Evolutionary conservation across 208 protist species (phyloP), one percentile per base, ranked within the genome.

Genomic region (Crithidia mellificae): DNA sequence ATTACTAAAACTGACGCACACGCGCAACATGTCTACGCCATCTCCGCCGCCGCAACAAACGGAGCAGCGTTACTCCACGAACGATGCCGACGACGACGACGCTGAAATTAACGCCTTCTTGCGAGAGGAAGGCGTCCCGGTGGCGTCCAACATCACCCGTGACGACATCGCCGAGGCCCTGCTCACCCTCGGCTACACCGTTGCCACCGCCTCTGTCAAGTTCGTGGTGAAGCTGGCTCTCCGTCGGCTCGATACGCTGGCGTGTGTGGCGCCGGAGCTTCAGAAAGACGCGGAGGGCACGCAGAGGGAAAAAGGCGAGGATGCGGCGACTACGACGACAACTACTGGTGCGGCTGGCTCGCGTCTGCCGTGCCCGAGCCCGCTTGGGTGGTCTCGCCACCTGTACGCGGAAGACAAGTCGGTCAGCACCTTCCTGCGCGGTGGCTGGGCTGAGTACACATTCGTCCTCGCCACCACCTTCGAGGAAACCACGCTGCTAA

Each of bases 91-190:
- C 22, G 62, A 59, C 6, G 46, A 47, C 30, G 34, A 38, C 34
- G n/a, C n/a, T n/a, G n/a, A n/a, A n/a, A 69, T 75, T 44, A 50
- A 69, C 29, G 44, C 70, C 24, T 75, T 75, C 20, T 32, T 75
- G 29, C 61, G 46, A 34, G 70, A 75, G 32, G 70, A 75, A 24
- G 62, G 62, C 47, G 54, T 75, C 20, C 47, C 70, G 44, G 30
- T 19, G 24, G 27, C n/a, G 9, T 30, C 50, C 2, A 46, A 17
- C 4, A n/a, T 67, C n/a, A 63, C 58, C 0, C 7, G 43, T 6
- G 41, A 36, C 30, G 56, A 74, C 34, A 69, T 75, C 53, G 39
- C 46, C 6, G 8, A 24, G 0, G 70, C 62, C 8, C 51, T 75
- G 6, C 34, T 44, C 22, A 32, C 30, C 5, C 57, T 67, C 19